Evolutionary conservation across 768 basidiomycete species (phyloP).

Genomic region (Leccinellum albellum): DNA sequence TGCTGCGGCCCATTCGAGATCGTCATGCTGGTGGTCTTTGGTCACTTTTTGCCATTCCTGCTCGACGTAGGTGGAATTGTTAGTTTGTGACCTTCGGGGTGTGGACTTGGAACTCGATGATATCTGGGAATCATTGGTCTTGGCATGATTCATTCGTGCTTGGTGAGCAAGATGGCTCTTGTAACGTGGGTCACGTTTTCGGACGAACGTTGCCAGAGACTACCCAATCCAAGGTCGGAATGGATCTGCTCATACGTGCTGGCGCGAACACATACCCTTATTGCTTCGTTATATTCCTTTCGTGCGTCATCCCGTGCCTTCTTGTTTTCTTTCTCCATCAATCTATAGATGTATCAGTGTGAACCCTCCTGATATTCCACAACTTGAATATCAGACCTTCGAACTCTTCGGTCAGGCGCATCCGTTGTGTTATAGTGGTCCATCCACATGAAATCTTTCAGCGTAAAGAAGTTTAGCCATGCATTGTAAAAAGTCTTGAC

Average conservation of each 20-base stretch:
- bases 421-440: constrained; percentile 81
- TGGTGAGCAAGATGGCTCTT: constrained; percentile 55
- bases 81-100: constrained; percentile 24
- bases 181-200: constrained; percentile 89
- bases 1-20: constrained; percentile 71
- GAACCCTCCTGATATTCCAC: background rate
- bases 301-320: constrained; percentile 84
- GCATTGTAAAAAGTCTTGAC: constrained; percentile 76
- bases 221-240: constrained; percentile 25
- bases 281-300: constrained; percentile 88
- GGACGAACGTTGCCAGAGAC: constrained; percentile 71
- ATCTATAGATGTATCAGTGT: constrained; percentile 35
- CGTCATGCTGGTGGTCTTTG: constrained; percentile 33
- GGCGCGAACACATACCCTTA: constrained; percentile 58
- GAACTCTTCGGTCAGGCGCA: constrained; percentile 80
- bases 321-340: constrained; percentile 97
- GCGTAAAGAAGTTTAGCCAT: constrained; percentile 84
- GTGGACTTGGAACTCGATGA: constrained; percentile 21
- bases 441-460: constrained; percentile 86
- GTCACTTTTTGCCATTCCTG: constrained; percentile 87
- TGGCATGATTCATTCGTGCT: constrained; percentile 36
- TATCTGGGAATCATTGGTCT: constrained; percentile 29
- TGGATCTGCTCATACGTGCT: background rate
- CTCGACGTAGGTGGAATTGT: constrained; percentile 56
- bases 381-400: constrained; percentile 49